Evolutionary conservation across 768 basidiomycete genomes (phyloP), one percentile per base, ranked within the genome.

Genomic region (Sporobolomyces phaffii): DNA sequence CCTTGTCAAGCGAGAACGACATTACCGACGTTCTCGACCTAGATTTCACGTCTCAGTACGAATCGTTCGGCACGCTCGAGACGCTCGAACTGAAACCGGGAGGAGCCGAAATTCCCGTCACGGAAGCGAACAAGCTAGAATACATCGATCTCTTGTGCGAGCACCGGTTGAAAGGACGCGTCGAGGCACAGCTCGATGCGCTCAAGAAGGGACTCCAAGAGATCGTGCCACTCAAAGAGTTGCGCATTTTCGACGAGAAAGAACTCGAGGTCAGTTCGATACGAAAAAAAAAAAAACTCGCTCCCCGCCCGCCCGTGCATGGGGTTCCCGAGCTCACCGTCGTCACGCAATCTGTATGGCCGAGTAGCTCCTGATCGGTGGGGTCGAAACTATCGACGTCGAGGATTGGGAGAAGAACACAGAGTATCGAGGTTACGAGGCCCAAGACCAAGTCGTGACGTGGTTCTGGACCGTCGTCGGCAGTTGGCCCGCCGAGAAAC

Each of bases 141-240:
- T 99, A 98, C 73, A 90, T 98, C 54, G 90, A 93, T 78, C 80
- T 73, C 64, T 77, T 79, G 17, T 72, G 60, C 51, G 91, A 96
- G 75, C 93, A 97, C 80, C 90, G 96, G 73, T 94, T 99, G 78
- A 88, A 88, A 61, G 88, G 87, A 76, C 90, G 96, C 59, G 91
- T 98, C 67, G 91, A 91, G 80, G 90, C 96, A 67, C 96, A 99
- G 77, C 94, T 97, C 75, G 90, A 93, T 60, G 92, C 94, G 7
- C 94, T 99, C 82, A 97, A 93, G 93, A 88, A 87, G 20, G 96
- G 96, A 40, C 92, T 98, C 83, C 92, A 90, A 81, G 96, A 99
- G 80, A 84, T 99, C 58, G 97, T 99, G 64, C 93, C 96, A 18
- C 88, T 91, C 77, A 94, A 98, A 66, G 83, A 98, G 43, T 84